phyloP scores from a whole-genome alignment of 345 rosid species.

The Salix caprea region DNA sequence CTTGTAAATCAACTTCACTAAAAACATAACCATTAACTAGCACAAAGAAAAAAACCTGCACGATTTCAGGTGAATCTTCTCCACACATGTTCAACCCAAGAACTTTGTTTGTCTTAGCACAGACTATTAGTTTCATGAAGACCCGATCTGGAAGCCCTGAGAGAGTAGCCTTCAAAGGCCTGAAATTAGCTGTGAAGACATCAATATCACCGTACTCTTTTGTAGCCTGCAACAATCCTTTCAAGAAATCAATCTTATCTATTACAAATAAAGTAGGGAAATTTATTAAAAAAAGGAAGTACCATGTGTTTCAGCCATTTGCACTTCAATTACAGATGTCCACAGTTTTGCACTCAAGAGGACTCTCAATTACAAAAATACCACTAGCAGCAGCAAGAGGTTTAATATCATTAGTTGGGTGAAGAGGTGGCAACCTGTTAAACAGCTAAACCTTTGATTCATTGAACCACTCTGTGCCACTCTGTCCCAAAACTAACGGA shows the following conservation, averaged over 20 bases:
- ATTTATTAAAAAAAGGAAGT: neutral
- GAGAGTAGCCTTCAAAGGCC: slow-evolving; percentile 85
- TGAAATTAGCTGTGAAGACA: slow-evolving; percentile 79
- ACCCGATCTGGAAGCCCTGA: slow-evolving; percentile 91
- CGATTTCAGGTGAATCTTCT: slow-evolving; percentile 85
- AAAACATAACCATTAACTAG: neutral
- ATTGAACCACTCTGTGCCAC: too few relatives aligned
- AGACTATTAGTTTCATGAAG: slow-evolving; percentile 84
- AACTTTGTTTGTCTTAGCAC: slow-evolving; percentile 68
- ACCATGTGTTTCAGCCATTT: too few relatives aligned
- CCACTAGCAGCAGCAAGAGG: too few relatives aligned
- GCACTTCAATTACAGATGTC: too few relatives aligned
- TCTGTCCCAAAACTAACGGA: too few relatives aligned
- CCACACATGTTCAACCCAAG: slow-evolving; percentile 90
- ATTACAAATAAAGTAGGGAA: neutral
- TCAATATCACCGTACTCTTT: slow-evolving; percentile 72
- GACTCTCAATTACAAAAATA: too few relatives aligned
- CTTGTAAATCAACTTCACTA: neutral
- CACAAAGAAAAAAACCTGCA: slow-evolving; percentile 45
- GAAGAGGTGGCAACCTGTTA: too few relatives aligned
- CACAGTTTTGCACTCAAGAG: too few relatives aligned
- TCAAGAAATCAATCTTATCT: slow-evolving; percentile 12
- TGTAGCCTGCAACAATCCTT: slow-evolving; percentile 54
- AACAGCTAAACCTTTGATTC: too few relatives aligned
- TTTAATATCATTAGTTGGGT: too few relatives aligned